Base-by-base conservation (phyloP, 106 monocot species). In the Xerophyta viscosa region DNA sequence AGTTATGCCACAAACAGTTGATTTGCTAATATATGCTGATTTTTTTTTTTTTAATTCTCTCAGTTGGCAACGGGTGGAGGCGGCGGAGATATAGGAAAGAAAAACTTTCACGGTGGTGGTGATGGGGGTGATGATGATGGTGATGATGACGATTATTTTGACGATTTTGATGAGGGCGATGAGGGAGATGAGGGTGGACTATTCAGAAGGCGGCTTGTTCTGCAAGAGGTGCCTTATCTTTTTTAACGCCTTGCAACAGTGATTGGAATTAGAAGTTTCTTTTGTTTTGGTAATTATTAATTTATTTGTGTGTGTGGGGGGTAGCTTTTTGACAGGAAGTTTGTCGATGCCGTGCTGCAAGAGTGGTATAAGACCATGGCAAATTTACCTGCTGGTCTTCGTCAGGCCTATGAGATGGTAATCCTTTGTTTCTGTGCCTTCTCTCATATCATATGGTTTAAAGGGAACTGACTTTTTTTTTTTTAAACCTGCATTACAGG, bases 341-440 rank as follows among this genome's bases (percentile, higher is more conserved):
- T 98, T 80, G 73, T 98, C 6, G 98, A 98, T 72, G 98, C 98
- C 21, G 98, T 98, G 18, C 66, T 98, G 20, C 79, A 86, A 31
- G 98, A 98, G 62, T 98, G 98, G 98, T 79, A 76, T 50, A 98
- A 98, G 63, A 90, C 82, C 31, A 77, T 98, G 78, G 37, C 29
- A 28, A 79, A 90, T 60, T 70, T 98, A 27, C 98, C 98, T 71
- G 74, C 82, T 61, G 98, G 98, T 12, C 79, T 98, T 29, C 65
- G 79, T 15, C 98, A 98, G 71, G 90, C 90, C 60, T 90, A 79
- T 77, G 90, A 98, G 77, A 79, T 98, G 98, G 96, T 98, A 74
- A 23, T 53, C 5, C 1, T 1, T 33, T 46, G 49, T 36, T 31
- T 53, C 19, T 26, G 15, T 25, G 10, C 17, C 13, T 25, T 17